phyloP scores from a whole-genome alignment of 192 early-diverging fungal species.

The Coemansia sp. region DNA sequence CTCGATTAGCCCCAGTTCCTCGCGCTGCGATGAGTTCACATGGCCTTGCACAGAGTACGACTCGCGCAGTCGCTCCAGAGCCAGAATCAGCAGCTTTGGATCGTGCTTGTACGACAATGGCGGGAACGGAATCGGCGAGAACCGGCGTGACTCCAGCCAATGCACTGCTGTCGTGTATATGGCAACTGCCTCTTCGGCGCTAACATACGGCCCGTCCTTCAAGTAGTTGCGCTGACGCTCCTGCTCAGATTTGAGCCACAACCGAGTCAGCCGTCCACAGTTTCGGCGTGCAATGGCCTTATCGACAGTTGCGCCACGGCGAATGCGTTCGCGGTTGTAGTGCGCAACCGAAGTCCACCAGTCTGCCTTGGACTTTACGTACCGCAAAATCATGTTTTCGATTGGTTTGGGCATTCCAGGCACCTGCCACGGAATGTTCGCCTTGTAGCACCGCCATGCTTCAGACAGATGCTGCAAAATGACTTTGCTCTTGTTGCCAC shows the following conservation, averaged over 20 bases:
- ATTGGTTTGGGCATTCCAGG: constrained; percentile 96
- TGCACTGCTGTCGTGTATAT: constrained; percentile 98
- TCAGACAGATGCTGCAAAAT: constrained; percentile 96
- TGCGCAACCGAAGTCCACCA: constrained; percentile 99
- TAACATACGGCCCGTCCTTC: constrained; percentile 98
- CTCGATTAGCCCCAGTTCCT: constrained; percentile 97
- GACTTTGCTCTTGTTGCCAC: constrained; percentile 92
- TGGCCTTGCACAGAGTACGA: constrained; percentile 94
- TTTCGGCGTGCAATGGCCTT: constrained; percentile 99
- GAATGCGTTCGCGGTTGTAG: constrained; percentile 98
- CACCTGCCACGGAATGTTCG: constrained; percentile 99
- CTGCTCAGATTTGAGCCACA: constrained; percentile 99
- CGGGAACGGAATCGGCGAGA: constrained; percentile 98
- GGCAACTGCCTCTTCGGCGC: constrained; percentile 95
- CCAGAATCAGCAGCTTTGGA: constrained; percentile 95
- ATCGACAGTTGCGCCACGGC: constrained; percentile 97
- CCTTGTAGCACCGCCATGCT: constrained; percentile 96
- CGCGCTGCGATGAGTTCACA: constrained; percentile 93
- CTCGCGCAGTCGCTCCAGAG: constrained; percentile 92
- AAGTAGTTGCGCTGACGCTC: constrained; percentile 99
- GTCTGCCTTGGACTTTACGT: constrained; percentile 99
- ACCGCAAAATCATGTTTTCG: constrained; percentile 98
- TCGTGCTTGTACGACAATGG: constrained; percentile 99
- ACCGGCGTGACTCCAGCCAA: constrained; percentile 96
- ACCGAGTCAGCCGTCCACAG: constrained; percentile 93